phyloP scores from a whole-genome alignment of 2,329 filamentous ascomycete genomes.

The Aspergillus oerlinghausenensis region DNA sequence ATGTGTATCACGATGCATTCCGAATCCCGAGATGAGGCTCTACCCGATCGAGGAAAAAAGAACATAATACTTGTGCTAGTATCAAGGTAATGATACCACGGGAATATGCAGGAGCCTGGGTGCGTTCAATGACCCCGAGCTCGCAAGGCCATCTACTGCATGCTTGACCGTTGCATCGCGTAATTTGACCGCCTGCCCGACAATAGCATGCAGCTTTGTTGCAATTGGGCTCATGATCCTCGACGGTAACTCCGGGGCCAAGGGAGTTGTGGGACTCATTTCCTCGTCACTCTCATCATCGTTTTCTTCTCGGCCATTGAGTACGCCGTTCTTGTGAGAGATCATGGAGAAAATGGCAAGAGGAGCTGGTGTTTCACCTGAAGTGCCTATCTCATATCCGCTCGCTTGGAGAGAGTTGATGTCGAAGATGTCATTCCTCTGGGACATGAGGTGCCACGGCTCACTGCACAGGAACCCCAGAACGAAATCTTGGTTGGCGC shows the following conservation, averaged over 20 bases:
- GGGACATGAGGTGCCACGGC: conserved; percentile 31
- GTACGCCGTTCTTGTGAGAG: not conserved
- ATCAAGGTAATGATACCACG: conserved; percentile 15
- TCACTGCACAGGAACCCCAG: conserved; percentile 34
- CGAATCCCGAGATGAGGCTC: not conserved
- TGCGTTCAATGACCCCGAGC: not conserved
- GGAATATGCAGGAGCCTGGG: conserved; percentile 14
- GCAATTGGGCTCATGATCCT: conserved; percentile 5
- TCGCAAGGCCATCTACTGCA: not conserved
- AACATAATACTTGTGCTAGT: not conserved
- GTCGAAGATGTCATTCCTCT: conserved; percentile 25
- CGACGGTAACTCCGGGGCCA: not conserved
- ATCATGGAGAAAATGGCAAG: not conserved
- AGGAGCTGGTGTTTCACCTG: not conserved
- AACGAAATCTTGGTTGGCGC: conserved; percentile 39
- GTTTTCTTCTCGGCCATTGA: not conserved
- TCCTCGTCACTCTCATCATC: conserved; percentile 2
- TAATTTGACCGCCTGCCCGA: conserved; percentile 10
- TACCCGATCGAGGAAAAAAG: not conserved
- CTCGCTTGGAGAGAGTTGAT: conserved; percentile 13
- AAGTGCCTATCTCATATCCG: conserved; percentile 15
- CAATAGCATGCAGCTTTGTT: conserved; percentile 8
- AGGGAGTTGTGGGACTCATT: not conserved
- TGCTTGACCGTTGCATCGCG: conserved; percentile 3
- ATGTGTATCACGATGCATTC: not conserved